A percentile compares a stretch with the other conserved stretches of the same genome.
Evolutionary conservation across 805 yeast species (phyloP).

Genomic region (Spathaspora passalidarum): DNA sequence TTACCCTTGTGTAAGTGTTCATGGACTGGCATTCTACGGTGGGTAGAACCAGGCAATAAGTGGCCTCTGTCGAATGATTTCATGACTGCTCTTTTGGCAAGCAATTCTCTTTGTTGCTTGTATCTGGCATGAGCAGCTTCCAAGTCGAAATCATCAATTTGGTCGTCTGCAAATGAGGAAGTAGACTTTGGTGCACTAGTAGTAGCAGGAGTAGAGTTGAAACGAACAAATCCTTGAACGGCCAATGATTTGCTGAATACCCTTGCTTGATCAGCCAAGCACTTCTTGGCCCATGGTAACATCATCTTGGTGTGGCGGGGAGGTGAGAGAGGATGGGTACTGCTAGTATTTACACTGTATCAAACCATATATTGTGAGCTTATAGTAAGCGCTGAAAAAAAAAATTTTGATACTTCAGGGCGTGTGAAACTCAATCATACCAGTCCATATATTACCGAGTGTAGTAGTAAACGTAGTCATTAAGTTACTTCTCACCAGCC

Average conservation of each 20-base stretch:
- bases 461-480: background rate
- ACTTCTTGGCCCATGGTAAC: constrained; percentile 11
- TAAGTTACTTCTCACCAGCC: background rate
- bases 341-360: background rate
- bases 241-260: background rate
- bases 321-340: background rate
- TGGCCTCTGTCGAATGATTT: constrained; percentile 69
- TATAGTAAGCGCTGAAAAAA: background rate
- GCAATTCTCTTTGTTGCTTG: constrained; percentile 68
- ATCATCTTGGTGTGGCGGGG: constrained; percentile 3
- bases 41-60: constrained; percentile 80
- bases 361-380: background rate
- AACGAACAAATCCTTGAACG: constrained; percentile 8
- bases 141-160: constrained; percentile 59
- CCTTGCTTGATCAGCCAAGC: constrained; percentile 7
- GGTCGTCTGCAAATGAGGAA: constrained; percentile 5
- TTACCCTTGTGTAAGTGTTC: constrained; percentile 83
- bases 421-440: background rate
- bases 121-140: constrained; percentile 76
- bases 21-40: constrained; percentile 86
- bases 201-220: constrained; percentile 10
- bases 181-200: constrained; percentile 1
- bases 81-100: constrained; percentile 67
- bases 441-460: background rate
- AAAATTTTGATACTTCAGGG: constrained; percentile 3